phyloP scores from a whole-genome alignment of 805 yeast species.

The Saccharomyces kudriavzevii region DNA sequence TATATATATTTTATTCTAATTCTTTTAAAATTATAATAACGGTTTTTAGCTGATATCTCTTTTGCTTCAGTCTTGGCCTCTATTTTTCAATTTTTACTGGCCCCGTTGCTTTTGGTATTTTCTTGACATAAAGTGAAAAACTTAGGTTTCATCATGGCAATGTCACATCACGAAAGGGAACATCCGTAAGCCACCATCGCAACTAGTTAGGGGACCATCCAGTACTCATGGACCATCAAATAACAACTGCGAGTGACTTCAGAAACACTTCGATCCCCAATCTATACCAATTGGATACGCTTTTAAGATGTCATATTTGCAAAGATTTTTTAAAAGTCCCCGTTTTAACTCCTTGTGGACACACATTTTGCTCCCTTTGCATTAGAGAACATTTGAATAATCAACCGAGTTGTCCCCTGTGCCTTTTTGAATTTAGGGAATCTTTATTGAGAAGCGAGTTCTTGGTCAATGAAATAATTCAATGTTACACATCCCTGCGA shows the following conservation, averaged over 20 bases:
- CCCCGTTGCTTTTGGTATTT: neutral
- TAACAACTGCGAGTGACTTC: conserved; percentile 72
- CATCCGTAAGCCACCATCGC: neutral
- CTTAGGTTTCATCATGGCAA: neutral
- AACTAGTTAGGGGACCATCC: too few species aligned
- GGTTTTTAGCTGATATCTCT: neutral
- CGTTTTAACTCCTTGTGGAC: conserved; percentile 76
- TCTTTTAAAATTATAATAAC: neutral
- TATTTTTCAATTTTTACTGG: neutral
- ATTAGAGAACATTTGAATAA: conserved; percentile 61
- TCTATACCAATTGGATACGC: conserved; percentile 55
- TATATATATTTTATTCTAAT: neutral
- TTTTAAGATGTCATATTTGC: conserved; percentile 79
- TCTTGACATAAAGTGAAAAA: neutral
- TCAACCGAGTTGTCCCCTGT: conserved; percentile 66
- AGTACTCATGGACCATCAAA: conserved; percentile 9
- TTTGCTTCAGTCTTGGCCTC: neutral
- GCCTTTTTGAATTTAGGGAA: conserved; percentile 62
- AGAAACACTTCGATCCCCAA: conserved; percentile 43
- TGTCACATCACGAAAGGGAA: neutral
- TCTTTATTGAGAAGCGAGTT: conserved; percentile 60
- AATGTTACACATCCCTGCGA: conserved; percentile 42
- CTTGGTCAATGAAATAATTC: conserved; percentile 61
- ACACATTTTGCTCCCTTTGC: conserved; percentile 83
- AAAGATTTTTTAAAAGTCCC: conserved; percentile 77